phyloP scores from a whole-genome alignment of 257 asterid genomes.

The Cinchona pubescens region DNA sequence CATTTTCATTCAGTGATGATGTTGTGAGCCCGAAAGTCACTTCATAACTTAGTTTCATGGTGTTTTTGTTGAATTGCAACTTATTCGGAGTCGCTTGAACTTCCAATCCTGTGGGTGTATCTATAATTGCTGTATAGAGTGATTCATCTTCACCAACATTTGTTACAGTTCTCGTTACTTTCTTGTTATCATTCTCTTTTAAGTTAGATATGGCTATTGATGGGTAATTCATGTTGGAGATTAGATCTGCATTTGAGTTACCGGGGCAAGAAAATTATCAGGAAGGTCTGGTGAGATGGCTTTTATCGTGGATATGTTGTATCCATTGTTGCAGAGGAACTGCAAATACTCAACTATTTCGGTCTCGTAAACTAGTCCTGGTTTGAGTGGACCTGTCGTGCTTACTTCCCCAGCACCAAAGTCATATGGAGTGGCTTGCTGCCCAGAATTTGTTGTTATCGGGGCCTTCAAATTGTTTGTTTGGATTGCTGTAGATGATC shows the following conservation, averaged over 20 bases:
- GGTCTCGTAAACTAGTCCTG: constrained; percentile 83
- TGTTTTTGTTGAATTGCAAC: constrained; percentile 51
- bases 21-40: constrained; percentile 41
- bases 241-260: constrained; percentile 32
- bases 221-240: constrained; percentile 85
- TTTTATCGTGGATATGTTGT: constrained; percentile 39
- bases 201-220: constrained; percentile 57
- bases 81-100: constrained; percentile 56
- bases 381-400: constrained; percentile 50
- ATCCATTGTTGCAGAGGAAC: constrained; percentile 70
- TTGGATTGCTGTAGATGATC: constrained; percentile 49
- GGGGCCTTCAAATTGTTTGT: constrained; percentile 50
- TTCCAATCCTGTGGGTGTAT: constrained; percentile 33
- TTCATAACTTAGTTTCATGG: constrained; percentile 46
- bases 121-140: constrained; percentile 42
- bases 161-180: constrained; percentile 53
- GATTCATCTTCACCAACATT: constrained; percentile 64
- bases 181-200: constrained; percentile 30
- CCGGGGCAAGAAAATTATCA: constrained; percentile 54
- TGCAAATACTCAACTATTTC: constrained; percentile 44
- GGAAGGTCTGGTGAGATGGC: constrained; percentile 49
- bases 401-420: constrained; percentile 77
- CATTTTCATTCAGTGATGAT: constrained; percentile 24
- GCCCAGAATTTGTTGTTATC: constrained; percentile 49
- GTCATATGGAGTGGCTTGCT: constrained; percentile 60